These are phyloP conservation scores for Umbelopsis sp. DNA, from an alignment of 192 early-diverging fungal genomes.

Conservation along the genomic window DNA sequence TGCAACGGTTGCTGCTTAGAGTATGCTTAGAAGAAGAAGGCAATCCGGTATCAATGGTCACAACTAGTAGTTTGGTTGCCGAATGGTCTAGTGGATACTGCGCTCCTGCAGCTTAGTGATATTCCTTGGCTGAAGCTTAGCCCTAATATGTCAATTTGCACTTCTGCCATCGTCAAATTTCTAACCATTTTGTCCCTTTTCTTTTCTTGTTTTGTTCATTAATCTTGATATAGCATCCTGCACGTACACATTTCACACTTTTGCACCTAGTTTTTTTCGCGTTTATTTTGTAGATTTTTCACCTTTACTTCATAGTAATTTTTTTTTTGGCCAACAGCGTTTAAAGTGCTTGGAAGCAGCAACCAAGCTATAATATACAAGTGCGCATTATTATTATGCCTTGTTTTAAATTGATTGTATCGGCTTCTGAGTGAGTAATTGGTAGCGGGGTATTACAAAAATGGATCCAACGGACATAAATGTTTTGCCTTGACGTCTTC, in stretches of 20 bases:
- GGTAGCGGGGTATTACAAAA: too few species aligned
- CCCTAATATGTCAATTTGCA: not conserved
- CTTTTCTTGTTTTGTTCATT: not conserved
- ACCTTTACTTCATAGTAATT: not conserved
- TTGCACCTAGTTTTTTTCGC: not conserved
- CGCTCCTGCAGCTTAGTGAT: conserved; percentile 52
- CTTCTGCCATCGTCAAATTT: not conserved
- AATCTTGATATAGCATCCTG: not conserved
- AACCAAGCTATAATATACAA: not conserved
- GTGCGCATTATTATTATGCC: too few species aligned
- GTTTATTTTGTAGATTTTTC: conserved; percentile 4
- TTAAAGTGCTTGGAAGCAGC: not conserved
- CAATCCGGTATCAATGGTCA: not conserved
- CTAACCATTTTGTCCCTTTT: not conserved
- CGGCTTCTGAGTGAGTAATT: too few species aligned
- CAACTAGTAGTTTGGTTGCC: not conserved
- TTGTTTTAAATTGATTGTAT: too few species aligned
- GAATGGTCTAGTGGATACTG: conserved; percentile 43
- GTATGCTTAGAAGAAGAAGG: conserved; percentile 34
- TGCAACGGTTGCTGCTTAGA: conserved; percentile 52
- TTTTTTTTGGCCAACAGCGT: not conserved
- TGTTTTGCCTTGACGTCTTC: not conserved
- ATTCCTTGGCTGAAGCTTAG: too few species aligned
- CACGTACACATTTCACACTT: not conserved
- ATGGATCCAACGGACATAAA: not conserved